Base-by-base conservation (phyloP, 1,284 basidiomycete genomes). In the Ceratobasidium papillatum region DNA sequence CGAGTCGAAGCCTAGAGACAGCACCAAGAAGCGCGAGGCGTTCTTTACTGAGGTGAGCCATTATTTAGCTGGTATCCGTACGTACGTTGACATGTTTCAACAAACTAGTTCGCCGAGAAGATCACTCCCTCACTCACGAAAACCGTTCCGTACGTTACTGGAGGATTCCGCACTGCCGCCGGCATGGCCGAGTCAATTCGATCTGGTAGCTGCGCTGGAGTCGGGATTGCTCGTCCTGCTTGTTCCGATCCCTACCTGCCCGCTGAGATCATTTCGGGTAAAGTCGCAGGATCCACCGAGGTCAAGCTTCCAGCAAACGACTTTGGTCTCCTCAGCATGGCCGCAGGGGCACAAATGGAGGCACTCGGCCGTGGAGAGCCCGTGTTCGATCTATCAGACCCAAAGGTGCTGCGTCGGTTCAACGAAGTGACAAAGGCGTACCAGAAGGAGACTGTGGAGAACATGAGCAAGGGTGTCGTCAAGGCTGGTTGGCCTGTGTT, bases 221-320 rank as follows among this genome's bases (percentile, higher is more conserved):
- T 87, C 65, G 86, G 86, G 27, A 79, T 87, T 32, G 86, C 78
- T 0, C 82, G 86, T 30, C 86, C 86, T 0, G 78, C 86, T 7
- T 79, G 82, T 0, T 81, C 83, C 27, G 86, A 87, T 73, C 85
- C 86, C 1, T 81, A 83, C 78, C 77, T 87, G 8, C 82, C 81
- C 25, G 79, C 78, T 27, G 81, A 84, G 43, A 80, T 87, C 62
- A 71, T 86, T 54, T 78, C 78, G 17, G 84, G 84, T 17, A 79
- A 80, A 54, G 82, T 81, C 30, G 34, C 73, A 2, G 75, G 75
- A n/a, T 83, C 83, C 22, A 68, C 65, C 17, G 12, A 52, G 7
- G 52, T 22, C 32, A 52, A 49, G 19, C 34, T 68, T 14, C 65
- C 65, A 1, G 17, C 51, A 1, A 11, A 36, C 4, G 65, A 68